Conservation (phyloP, 805 yeast species). For the Wickerhamomyces hampshirensis region DNA sequence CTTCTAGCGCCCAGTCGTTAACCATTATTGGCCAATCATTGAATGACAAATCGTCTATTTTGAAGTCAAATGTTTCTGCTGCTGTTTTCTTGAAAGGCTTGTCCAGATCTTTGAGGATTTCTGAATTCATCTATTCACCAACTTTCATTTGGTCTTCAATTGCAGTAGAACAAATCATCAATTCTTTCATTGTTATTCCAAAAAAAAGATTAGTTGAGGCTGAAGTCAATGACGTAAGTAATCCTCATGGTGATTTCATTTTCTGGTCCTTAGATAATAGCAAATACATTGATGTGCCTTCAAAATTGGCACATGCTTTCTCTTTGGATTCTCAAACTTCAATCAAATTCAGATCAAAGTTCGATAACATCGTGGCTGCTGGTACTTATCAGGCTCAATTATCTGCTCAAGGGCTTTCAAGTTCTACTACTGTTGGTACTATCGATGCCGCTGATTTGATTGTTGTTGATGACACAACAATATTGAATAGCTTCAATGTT, state of each 20-base stretch:
- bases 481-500: slow-evolving; percentile 58
- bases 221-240: slow-evolving; percentile 5
- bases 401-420: slow-evolving; percentile 18
- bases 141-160: slow-evolving; percentile 52
- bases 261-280: slow-evolving; percentile 71
- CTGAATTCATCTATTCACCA: slow-evolving; percentile 49
- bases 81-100: slow-evolving; percentile 49
- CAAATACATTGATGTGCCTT: slow-evolving; percentile 48
- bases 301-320: slow-evolving; percentile 62
- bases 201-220: slow-evolving; percentile 2
- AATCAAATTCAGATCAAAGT: slow-evolving; percentile 57
- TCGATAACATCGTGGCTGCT: slow-evolving; percentile 66
- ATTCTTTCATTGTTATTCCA: slow-evolving; percentile 35
- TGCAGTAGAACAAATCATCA: slow-evolving; percentile 45
- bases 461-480: slow-evolving; percentile 53
- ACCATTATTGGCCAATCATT: slow-evolving; percentile 64
- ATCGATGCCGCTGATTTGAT: slow-evolving; percentile 61
- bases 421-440: slow-evolving; percentile 18
- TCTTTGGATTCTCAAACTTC: slow-evolving; percentile 54
- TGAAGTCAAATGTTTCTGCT: slow-evolving; percentile 71
- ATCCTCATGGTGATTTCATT: slow-evolving; percentile 31
- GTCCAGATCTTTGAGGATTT: slow-evolving; percentile 32
- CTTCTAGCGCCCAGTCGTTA: slow-evolving; percentile 51
- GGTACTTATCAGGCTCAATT: slow-evolving; percentile 74
- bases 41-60: slow-evolving; percentile 32